A percentile compares a stretch with the other conserved stretches of the same genome.
Evolutionary conservation across 768 basidiomycete genomes (phyloP).

Genomic region (Serendipita sp.): DNA sequence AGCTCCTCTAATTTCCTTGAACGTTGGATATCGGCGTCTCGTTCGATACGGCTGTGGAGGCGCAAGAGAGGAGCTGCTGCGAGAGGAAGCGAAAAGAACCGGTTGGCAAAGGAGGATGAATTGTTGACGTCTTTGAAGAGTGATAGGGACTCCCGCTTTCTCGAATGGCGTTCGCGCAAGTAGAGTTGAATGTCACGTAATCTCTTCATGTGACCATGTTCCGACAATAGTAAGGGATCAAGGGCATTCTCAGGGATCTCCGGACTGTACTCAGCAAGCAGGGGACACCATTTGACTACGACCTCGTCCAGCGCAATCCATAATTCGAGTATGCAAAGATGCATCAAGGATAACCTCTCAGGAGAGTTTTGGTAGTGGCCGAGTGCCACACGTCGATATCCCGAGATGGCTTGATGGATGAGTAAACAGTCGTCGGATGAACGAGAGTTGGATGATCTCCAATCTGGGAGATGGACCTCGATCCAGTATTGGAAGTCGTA

Average conservation of each 20-base stretch:
- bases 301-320: constrained; percentile 34
- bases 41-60: constrained; percentile 20
- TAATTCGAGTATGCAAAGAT: constrained; percentile 30
- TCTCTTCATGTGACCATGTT: constrained; percentile 17
- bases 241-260: constrained; percentile 26
- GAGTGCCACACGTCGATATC: background rate
- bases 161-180: constrained; percentile 19
- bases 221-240: constrained; percentile 27
- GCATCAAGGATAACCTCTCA: constrained; percentile 23
- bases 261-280: constrained; percentile 30
- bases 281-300: constrained; percentile 21
- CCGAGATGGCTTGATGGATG: background rate
- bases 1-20: constrained; percentile 18
- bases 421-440: background rate
- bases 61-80: constrained; percentile 14
- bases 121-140: constrained; percentile 20
- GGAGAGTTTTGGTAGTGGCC: constrained; percentile 1
- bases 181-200: constrained; percentile 19
- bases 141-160: constrained; percentile 13
- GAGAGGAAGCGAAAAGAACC: constrained; percentile 17
- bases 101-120: constrained; percentile 19
- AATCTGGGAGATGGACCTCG: background rate
- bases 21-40: constrained; percentile 14
- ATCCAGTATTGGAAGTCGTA: background rate
- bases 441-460: background rate